Base-by-base conservation (phyloP, 345 rosid genomes). In the Hibiscus trionum region DNA sequence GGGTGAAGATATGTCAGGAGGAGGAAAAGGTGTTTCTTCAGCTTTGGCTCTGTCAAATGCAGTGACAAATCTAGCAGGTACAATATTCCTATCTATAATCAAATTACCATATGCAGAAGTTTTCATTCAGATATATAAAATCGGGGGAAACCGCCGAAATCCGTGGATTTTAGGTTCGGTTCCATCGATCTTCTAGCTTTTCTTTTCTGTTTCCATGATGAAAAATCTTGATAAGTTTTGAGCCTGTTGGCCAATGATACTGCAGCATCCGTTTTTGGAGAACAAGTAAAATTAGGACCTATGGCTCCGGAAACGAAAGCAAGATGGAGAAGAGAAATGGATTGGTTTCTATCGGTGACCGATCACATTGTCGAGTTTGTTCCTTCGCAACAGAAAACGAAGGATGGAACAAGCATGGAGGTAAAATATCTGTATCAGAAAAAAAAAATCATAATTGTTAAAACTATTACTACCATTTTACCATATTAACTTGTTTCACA, bases 291-390 rank as follows among this genome's bases (percentile, higher is more conserved):
- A 75, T 46, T 93, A 27, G 96, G 89, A 79, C 97, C 98, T 0
- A 91, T 93, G 97, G 69, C 90, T 5, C 84, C 83, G 33, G 96
- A 89, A 67, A 88, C 86, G 56, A 93, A 84, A 79, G 78, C 82
- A 4, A 83, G 97, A 72, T 93, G 98, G 98, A 91, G 84, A 78
- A 93, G 81, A 80, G 98, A 93, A 80, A 85, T 91, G 0, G 90
- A 88, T 59, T 93, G 96, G 98, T 88, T 93, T 72, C 72, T 93
- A 52, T 89, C 96, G 5, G 96, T 93, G 31, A 89, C 98, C 0
- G 98, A 93, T 79, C 87, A 91, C 79, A 83, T 93, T 60, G 97
- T 93, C 0, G 96, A 93, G 69, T 81, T 93, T 71, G 96, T 89
- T 81, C 98, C 98, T 72, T 87, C 96, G 27, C 88, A 82, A 11